A percentile compares a stretch with the other conserved stretches of the same genome.
These are phyloP conservation scores for Cyclospora cayetanensis DNA, from an alignment of 169 alveolate species.

Conservation along the genomic window DNA sequence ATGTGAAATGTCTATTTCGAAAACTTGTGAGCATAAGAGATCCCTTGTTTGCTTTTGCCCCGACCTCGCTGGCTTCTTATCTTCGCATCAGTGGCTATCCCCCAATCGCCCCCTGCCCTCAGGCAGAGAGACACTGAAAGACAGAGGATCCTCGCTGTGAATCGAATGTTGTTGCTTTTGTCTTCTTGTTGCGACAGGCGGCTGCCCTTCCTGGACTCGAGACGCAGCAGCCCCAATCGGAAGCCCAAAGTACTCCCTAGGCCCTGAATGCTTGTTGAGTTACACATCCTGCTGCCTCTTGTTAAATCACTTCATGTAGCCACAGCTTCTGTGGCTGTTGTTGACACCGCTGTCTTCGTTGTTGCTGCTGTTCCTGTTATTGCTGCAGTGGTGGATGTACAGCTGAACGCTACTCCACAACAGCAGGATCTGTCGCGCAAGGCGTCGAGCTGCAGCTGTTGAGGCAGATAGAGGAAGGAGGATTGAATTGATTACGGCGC, in stretches of 20 bases:
- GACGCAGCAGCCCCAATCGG: not conserved
- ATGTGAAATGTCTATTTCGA: conserved; percentile 91
- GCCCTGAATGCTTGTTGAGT: not conserved
- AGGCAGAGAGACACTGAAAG: no score
- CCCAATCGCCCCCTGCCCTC: no score
- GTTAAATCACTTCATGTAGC: no score
- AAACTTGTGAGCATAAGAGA: conserved; percentile 78
- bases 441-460: conserved; percentile 52
- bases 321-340: not conserved
- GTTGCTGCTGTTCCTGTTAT: conserved; percentile 3
- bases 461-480: no score
- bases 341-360: not conserved
- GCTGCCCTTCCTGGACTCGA: not conserved
- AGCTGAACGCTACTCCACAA: conserved; percentile 68
- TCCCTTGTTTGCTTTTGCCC: no score
- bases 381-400: conserved; percentile 68
- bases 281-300: not conserved
- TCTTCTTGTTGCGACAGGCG: no score
- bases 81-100: no score
- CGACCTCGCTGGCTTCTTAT: no score
- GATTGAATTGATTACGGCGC: no score
- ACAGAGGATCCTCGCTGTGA: no score
- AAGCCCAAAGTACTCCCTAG: not conserved
- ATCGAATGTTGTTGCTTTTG: no score
- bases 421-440: conserved; percentile 55